Evolutionary conservation across 257 asterid species (phyloP).

Genomic region (Voacanga thouarsii): DNA sequence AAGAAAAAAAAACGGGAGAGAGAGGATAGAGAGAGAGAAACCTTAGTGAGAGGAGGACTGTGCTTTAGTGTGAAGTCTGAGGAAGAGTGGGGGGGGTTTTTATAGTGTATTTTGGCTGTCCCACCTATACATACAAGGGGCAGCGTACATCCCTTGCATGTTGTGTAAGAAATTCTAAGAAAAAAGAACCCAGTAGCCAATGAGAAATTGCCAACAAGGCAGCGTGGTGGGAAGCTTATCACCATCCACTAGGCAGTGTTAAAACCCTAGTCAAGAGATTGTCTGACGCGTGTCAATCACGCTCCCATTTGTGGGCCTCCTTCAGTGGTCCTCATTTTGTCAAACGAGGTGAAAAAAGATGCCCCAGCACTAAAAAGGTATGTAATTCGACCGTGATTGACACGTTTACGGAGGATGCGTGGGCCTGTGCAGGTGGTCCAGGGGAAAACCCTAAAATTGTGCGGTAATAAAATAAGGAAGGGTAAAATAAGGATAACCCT

Average conservation of each 20-base stretch:
- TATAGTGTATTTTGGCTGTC: conserved; percentile 2
- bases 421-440: not conserved
- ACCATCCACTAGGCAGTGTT: conserved; percentile 5
- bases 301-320: not conserved
- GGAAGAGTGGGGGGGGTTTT: not conserved
- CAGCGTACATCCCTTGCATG: not conserved
- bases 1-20: not conserved
- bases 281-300: conserved; percentile 5
- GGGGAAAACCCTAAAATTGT: conserved; percentile 12
- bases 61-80: not conserved
- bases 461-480: not conserved
- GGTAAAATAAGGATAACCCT: conserved; percentile 17
- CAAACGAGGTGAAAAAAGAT: not conserved
- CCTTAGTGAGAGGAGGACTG: conserved; percentile 2
- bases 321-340: too few relatives aligned
- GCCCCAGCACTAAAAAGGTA: not conserved
- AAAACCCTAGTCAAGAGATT: conserved; percentile 19
- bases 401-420: not conserved
- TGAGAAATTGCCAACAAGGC: not conserved
- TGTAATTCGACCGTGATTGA: not conserved
- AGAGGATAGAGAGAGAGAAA: not conserved
- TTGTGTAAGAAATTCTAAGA: not conserved
- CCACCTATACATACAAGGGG: not conserved
- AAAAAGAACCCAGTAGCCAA: not conserved
- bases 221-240: conserved; percentile 4